These are phyloP conservation scores for Quercus lobata DNA, from an alignment of 331 rosid genomes.

Conservation along the genomic window DNA sequence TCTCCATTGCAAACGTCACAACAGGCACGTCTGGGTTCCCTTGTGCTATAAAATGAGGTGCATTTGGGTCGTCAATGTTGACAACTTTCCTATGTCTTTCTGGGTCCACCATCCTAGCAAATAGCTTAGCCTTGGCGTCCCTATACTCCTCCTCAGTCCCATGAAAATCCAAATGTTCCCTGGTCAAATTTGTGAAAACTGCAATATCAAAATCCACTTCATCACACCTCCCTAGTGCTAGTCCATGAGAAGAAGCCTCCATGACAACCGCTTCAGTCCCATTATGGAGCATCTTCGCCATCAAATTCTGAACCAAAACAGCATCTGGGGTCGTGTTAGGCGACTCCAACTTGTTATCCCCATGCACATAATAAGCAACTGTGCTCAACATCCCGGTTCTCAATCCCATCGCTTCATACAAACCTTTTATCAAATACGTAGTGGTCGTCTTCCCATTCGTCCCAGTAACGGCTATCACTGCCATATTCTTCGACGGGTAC, in stretches of 20 bases:
- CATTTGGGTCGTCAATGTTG: slow-evolving; percentile 77
- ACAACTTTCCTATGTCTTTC: slow-evolving; percentile 85
- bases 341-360: slow-evolving; percentile 79
- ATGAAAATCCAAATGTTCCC: slow-evolving; percentile 50
- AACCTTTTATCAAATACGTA: slow-evolving; percentile 69
- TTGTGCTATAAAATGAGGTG: slow-evolving; percentile 55
- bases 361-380: slow-evolving; percentile 71
- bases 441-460: slow-evolving; percentile 80
- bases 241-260: slow-evolving; percentile 64
- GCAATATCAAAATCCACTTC: slow-evolving; percentile 94
- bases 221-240: slow-evolving; percentile 57
- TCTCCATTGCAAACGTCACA: slow-evolving; percentile 83
- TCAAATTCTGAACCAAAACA: slow-evolving; percentile 75
- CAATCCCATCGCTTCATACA: slow-evolving; percentile 91
- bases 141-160: slow-evolving; percentile 55
- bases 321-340: slow-evolving; percentile 50
- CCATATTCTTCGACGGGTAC: slow-evolving; percentile 79
- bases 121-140: slow-evolving; percentile 61
- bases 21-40: slow-evolving; percentile 82
- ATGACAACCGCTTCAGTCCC: slow-evolving; percentile 85
- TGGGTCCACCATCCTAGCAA: slow-evolving; percentile 81
- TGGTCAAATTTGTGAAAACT: slow-evolving; percentile 69
- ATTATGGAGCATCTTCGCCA: slow-evolving; percentile 94
- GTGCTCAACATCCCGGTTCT: slow-evolving; percentile 83
- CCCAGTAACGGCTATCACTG: slow-evolving; percentile 77